Base-by-base conservation (phyloP, 495 filamentous ascomycete genomes). In the Aspergillus diversus region DNA sequence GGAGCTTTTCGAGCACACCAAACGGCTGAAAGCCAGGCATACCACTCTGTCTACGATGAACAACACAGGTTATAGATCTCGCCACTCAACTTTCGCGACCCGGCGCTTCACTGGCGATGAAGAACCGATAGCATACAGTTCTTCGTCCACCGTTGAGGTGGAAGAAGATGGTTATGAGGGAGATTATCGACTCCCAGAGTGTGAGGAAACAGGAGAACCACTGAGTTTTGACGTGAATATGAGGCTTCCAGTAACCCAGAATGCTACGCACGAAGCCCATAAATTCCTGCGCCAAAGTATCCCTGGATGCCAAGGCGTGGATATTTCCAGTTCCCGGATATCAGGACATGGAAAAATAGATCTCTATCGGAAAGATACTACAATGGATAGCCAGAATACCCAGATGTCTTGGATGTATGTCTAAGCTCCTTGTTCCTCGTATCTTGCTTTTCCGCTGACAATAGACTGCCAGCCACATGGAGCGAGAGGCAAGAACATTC, bases 161-260 rank as follows among this genome's bases (percentile, higher is more conserved):
- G 39, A 43, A 15, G 39, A 43, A 43, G 39, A 43, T 15, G 39
- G n/a, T 43, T 4, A 43, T 4, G 11, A 5, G n/a, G 4, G 11
- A 12, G 39, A 43, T 11, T 39, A 17, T 39, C 33, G 33, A 37
- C 8, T 15, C 4, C 53, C 53, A 21, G 12, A 15, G 21, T 55
- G 53, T 39, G 53, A 55, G n/a, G 53, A 55, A n/a, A 37, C 53
- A n/a, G 33, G 35, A 33, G 53, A 55, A 37, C 53, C 53, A 3
- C 53, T 55, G 9, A 55, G 53, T 37, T 55, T 55, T 34, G 53
- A 55, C 31, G 53, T 55, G 8, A 55, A 37, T 33, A 55, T 37
- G 33, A 55, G 12, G 53, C 15, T n/a, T 33, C 33, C 32, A 43
- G 39, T 43, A 43, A 12, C 39, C 4, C 39, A 43, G 39, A 43